These are phyloP conservation scores for Picea sitchensis DNA, from an alignment of 75 land plant species.

Conservation along the genomic window DNA sequence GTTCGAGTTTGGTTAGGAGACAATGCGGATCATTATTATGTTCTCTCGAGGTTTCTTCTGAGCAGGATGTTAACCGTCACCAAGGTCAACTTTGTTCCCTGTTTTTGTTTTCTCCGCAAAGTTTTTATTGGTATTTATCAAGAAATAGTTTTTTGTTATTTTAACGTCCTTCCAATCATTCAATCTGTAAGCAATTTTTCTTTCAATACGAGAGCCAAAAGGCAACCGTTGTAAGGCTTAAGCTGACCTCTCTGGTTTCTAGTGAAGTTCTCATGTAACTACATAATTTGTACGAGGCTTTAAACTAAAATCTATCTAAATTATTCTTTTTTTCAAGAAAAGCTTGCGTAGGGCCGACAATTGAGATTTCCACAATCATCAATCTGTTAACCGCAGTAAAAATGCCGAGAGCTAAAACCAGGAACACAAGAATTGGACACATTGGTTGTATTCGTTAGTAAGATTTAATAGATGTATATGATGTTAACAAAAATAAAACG, in stretches of 20 bases:
- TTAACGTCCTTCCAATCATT: neutral
- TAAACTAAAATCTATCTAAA: too few species aligned
- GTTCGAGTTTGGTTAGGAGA: conserved; percentile 95
- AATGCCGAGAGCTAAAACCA: neutral
- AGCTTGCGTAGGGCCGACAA: neutral
- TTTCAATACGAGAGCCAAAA: neutral
- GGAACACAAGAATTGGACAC: neutral
- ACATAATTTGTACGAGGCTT: neutral
- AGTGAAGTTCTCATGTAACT: neutral
- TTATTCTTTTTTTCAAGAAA: neutral
- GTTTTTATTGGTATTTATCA: neutral
- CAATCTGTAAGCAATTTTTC: neutral
- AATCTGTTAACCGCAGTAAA: neutral
- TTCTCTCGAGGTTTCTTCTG: conserved; percentile 76
- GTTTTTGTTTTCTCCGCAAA: neutral
- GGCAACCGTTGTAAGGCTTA: neutral
- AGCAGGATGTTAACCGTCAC: conserved; percentile 93
- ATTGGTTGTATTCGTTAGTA: neutral
- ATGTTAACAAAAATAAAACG: too few species aligned
- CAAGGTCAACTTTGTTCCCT: conserved; percentile 41
- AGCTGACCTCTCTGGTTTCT: neutral
- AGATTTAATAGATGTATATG: too few species aligned
- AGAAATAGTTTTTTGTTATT: neutral
- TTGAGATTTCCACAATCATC: neutral
- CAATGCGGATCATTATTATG: conserved; percentile 94